Evolutionary conservation across 1,284 basidiomycete genomes (phyloP), one percentile per base, ranked within the genome.

Genomic region (Boletus smithii): DNA sequence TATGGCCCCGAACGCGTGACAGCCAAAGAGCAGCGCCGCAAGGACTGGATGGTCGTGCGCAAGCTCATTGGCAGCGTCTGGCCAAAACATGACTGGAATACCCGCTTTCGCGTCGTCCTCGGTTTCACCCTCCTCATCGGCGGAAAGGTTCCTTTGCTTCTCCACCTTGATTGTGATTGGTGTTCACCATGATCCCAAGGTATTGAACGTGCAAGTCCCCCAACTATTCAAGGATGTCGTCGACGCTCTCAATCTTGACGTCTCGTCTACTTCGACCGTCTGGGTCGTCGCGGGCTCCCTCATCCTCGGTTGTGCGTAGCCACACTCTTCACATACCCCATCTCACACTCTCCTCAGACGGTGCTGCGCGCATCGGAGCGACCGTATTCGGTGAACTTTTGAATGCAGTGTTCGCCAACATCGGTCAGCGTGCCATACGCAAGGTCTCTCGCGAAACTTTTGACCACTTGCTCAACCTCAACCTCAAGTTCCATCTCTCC

Each of bases 191-290:
- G 9, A 17, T 18, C 27, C 10, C 46, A 42, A 89, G 87, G 70
- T 97, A 23, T 72, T 98, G 49, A 99, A 98, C 64, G 95, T 99
- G 1, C 95, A 98, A 76, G 95, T 99, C 5, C 95, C 97, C 0
- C 83, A 94, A 57, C 77, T 98, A 55, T 99, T 99, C 80, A 99
- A 98, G 68, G 67, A 79, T 32, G 84, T 99, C 40, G 85, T 99
- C 49, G 95, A 99, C 65, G 68, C 84, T 1, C 74, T 99, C 53
- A 97, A 97, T 61, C 73, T 98, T 20, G 85, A 91, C 40, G 75
- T 97, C 46, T 80, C 85, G 1, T 76, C 86, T 8, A 74, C 78
- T 0, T 83, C 88, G 5, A 91, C 94, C 0, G 90, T 92, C 4
- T 97, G 93, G 91, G 79, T 94, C 5, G 74, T 99, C 11, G 93